Evolutionary conservation across 2,329 filamentous ascomycete species (phyloP).

Genomic region (Elsinoe perseae): DNA sequence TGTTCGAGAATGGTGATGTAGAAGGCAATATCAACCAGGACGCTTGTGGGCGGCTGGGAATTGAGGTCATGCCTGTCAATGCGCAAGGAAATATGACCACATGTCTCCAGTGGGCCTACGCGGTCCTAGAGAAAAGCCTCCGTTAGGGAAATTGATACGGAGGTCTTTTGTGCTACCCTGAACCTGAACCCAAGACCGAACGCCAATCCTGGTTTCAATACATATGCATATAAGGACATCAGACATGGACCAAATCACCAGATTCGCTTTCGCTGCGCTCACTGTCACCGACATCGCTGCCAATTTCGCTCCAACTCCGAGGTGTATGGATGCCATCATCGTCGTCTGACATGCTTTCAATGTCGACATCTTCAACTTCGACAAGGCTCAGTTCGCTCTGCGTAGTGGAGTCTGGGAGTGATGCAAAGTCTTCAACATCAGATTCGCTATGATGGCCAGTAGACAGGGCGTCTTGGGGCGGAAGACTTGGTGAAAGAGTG

Average conservation of each 20-base stretch:
- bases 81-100: conserved; percentile 29
- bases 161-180: neutral
- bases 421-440: conserved; percentile 22
- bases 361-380: conserved; percentile 30
- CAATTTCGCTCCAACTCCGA: conserved; percentile 33
- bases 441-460: conserved; percentile 25
- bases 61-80: conserved; percentile 26
- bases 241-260: conserved; percentile 9
- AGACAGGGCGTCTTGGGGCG: conserved; percentile 21
- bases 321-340: conserved; percentile 31
- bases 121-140: conserved; percentile 19
- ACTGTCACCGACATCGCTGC: conserved; percentile 29
- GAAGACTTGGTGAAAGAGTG: conserved; percentile 22
- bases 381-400: conserved; percentile 24
- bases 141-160: neutral
- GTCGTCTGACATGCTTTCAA: conserved; percentile 27
- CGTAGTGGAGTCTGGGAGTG: neutral
- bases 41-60: conserved; percentile 28
- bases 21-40: conserved; percentile 46
- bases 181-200: neutral
- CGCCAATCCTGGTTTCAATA: neutral
- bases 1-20: conserved; percentile 66
- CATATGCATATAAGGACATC: neutral
- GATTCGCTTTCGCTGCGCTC: conserved; percentile 20
- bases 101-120: conserved; percentile 34